A percentile compares a stretch with the other conserved stretches of the same genome.
Evolutionary conservation across 805 yeast genomes (phyloP).

Genomic region (Wickerhamomyces queroliae): DNA sequence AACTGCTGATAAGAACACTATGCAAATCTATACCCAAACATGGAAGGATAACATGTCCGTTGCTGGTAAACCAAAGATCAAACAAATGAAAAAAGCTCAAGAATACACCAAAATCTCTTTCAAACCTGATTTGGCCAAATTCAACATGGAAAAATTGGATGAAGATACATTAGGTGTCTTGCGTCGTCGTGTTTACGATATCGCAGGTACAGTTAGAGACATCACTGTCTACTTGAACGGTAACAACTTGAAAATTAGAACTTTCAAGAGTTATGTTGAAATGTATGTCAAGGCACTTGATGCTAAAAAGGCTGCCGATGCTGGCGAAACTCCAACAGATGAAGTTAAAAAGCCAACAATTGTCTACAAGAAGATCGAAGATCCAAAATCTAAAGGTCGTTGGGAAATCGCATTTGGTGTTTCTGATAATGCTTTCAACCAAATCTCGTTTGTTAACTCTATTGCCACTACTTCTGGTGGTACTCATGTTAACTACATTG

Average conservation of each 20-base stretch:
- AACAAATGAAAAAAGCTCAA: slow-evolving; percentile 40
- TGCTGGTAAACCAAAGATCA: slow-evolving; percentile 71
- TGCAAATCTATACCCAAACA: slow-evolving; percentile 64
- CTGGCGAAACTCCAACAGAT: slow-evolving; percentile 24
- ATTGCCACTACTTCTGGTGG: slow-evolving; percentile 98
- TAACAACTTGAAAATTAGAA: slow-evolving; percentile 57
- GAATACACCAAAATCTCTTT: slow-evolving; percentile 87
- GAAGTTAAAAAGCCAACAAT: slow-evolving; percentile 47
- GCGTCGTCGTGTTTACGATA: slow-evolving; percentile 90
- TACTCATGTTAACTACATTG: slow-evolving; percentile 81
- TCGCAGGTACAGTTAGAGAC: slow-evolving; percentile 89
- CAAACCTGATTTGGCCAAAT: slow-evolving; percentile 79
- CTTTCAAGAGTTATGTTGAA: slow-evolving; percentile 84
- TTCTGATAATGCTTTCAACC: slow-evolving; percentile 85
- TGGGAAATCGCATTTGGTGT: slow-evolving; percentile 97
- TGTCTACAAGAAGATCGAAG: slow-evolving; percentile 74
- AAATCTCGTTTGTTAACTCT: slow-evolving; percentile 94
- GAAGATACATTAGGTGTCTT: slow-evolving; percentile 78
- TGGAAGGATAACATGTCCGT: slow-evolving; percentile 87
- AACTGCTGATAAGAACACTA: slow-evolving; percentile 72
- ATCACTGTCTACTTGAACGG: slow-evolving; percentile 76
- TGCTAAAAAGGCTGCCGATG: slow-evolving; percentile 27
- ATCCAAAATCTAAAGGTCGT: slow-evolving; percentile 37
- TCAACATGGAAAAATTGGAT: slow-evolving; percentile 81
- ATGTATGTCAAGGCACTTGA: slow-evolving; percentile 77